phyloP scores from a whole-genome alignment of 768 basidiomycete genomes.

The Lactarius quietus region DNA sequence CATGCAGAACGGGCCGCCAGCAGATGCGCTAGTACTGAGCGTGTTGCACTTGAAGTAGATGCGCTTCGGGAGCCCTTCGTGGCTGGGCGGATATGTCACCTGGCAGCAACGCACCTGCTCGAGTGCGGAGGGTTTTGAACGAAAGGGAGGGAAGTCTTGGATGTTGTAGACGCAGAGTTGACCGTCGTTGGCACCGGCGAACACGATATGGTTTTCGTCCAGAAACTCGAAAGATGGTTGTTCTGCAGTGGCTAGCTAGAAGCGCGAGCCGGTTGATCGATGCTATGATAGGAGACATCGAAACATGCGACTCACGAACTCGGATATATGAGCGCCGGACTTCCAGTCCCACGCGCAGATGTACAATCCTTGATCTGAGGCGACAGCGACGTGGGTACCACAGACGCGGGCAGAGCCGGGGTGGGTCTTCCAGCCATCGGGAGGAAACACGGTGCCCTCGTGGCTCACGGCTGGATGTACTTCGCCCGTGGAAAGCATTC shows the following conservation, averaged over 20 bases:
- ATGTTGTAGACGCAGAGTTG: constrained; percentile 3
- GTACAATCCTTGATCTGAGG: constrained; percentile 1
- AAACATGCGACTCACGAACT: not conserved
- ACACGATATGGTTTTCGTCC: not conserved
- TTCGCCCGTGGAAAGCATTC: not conserved
- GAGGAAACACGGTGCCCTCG: not conserved
- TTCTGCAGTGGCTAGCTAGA: not conserved
- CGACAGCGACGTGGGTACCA: not conserved
- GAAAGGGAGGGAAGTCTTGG: not conserved
- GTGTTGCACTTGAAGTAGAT: not conserved
- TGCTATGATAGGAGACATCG: not conserved
- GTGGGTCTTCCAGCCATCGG: not conserved
- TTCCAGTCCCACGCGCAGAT: constrained; percentile 3
- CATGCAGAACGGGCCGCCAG: not conserved
- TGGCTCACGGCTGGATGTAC: not conserved
- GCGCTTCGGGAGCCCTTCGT: not conserved
- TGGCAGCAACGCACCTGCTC: not conserved
- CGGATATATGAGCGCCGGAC: not conserved
- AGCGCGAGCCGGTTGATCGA: not conserved
- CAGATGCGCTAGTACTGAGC: not conserved
- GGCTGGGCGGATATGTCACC: not conserved
- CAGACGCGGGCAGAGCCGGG: not conserved
- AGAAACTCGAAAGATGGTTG: not conserved
- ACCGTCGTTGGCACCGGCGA: not conserved
- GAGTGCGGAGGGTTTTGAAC: not conserved